A percentile compares a stretch with the other conserved stretches of the same genome.
Evolutionary conservation across 768 basidiomycete genomes (phyloP).

Genomic region (Grammothele lineata): DNA sequence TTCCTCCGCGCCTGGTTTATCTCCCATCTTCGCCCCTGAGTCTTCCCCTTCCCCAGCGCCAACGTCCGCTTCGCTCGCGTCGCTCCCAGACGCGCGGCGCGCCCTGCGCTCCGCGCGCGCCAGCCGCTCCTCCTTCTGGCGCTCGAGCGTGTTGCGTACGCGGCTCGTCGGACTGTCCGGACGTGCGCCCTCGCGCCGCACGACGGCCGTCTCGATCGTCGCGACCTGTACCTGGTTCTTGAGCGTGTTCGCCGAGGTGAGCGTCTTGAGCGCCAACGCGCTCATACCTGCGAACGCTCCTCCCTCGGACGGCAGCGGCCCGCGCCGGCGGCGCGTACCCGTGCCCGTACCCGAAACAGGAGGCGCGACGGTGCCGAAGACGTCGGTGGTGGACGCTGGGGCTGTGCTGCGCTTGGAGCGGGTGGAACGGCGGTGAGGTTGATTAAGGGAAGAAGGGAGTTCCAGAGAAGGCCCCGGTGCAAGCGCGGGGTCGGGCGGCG

Average conservation of each 20-base stretch:
- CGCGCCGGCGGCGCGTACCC: constrained; percentile 38
- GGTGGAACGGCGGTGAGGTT: constrained; percentile 42
- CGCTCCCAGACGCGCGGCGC: constrained; percentile 27
- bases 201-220: constrained; percentile 63
- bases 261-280: constrained; percentile 59
- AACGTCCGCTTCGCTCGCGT: constrained; percentile 11
- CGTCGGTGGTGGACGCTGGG: constrained; percentile 33
- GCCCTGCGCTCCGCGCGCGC: constrained; percentile 61
- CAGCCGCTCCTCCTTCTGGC: constrained; percentile 60
- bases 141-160: constrained; percentile 62
- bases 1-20: constrained; percentile 19
- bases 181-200: constrained; percentile 62
- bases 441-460: not conserved
- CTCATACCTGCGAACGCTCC: constrained; percentile 61
- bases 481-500: no score
- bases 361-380: constrained; percentile 29
- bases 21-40: constrained; percentile 27
- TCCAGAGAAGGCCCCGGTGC: no score
- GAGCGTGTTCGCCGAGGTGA: constrained; percentile 69
- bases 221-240: constrained; percentile 67
- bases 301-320: constrained; percentile 28
- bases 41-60: constrained; percentile 23
- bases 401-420: constrained; percentile 35
- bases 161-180: constrained; percentile 81
- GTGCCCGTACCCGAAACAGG: no score